Evolutionary conservation across 2,329 filamentous ascomycete genomes (phyloP), one percentile per base, ranked within the genome.

Genomic region (Scytalidium lignicola): DNA sequence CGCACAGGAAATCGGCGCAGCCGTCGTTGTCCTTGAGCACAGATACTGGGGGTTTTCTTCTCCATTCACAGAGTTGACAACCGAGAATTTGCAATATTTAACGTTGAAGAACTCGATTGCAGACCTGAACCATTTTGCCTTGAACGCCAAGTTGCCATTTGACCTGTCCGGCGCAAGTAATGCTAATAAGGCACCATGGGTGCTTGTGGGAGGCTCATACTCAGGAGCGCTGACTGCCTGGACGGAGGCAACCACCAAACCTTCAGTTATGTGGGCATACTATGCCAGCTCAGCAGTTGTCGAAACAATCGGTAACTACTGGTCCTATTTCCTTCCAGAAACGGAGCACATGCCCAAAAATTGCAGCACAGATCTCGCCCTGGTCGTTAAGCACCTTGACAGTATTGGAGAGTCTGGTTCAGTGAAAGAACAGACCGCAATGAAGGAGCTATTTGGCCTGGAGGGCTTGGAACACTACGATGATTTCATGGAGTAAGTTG

Each of bases 221-320:
- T 70, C 69, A 22, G 77, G 75, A 23, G 74, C 74, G 2, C 63
- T 80, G 15, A 61, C 74, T 0, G 75, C 74, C 0, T 79, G 76
- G 75, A 74, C 70, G 3, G 72, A 72, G 20, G 70, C 70, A 3
- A 62, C 73, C 2, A 63, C 69, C 1, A 37, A 37, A 17, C 74
- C 75, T 0, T 76, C 72, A 4, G 78, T 74, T 0, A 75, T 76
- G 60, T 80, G 75, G 76, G 75, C 75, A 0, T 79, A 79, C 52
- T 74, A 76, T 58, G 66, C 75, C 3, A 74, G 72, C 32, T 75
- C 72, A 55, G 77, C 70, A 0, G 72, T 74, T 0, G 74, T 80
- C 0, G 60, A 80, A 53, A 70, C 72, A 1, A 68, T 79, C 22
- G 70, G 70, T 23, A 67, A 80, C 59, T 78, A 72, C 57, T 80